phyloP scores from a whole-genome alignment of 2,329 filamentous ascomycete genomes.

The Beauveria varroae region DNA sequence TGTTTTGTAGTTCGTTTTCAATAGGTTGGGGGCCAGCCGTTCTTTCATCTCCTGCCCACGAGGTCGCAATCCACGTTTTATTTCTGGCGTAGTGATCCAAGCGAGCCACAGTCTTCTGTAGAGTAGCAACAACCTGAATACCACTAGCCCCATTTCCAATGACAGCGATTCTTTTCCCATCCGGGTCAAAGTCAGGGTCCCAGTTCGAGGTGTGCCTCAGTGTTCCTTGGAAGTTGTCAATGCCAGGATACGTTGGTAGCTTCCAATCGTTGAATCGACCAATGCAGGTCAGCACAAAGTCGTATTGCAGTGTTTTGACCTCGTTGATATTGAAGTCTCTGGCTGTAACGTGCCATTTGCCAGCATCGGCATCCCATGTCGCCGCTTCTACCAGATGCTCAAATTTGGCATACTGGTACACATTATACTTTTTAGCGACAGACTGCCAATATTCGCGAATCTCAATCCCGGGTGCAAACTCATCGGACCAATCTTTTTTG shows the following conservation, averaged over 20 bases:
- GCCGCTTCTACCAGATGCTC: conserved; percentile 47
- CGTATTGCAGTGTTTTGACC: conserved; percentile 39
- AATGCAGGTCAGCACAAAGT: conserved; percentile 56
- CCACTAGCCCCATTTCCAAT: conserved; percentile 44
- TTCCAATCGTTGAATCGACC: conserved; percentile 61
- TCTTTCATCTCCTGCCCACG: conserved; percentile 49
- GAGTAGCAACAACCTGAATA: conserved; percentile 47
- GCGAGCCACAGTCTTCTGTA: conserved; percentile 40
- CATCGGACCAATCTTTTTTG: conserved; percentile 61
- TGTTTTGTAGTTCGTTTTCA: conserved; percentile 45
- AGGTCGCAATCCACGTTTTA: conserved; percentile 60
- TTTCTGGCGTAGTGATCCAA: conserved; percentile 60
- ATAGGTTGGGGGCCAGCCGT: conserved; percentile 50
- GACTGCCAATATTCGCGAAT: conserved; percentile 60
- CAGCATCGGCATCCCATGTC: conserved; percentile 44
- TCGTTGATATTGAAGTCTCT: conserved; percentile 17
- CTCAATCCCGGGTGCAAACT: conserved; percentile 59
- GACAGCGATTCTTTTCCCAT: conserved; percentile 41
- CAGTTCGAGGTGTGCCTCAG: conserved; percentile 56
- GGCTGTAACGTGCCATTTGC: conserved; percentile 39
- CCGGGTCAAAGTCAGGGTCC: conserved; percentile 42
- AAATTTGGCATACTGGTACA: conserved; percentile 51
- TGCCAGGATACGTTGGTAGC: conserved; percentile 52
- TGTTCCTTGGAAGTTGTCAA: conserved; percentile 45
- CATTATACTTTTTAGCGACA: conserved; percentile 54